These are phyloP conservation scores for Cryptococcus sp. DNA, from an alignment of 1,284 basidiomycete species.

Conservation along the genomic window DNA sequence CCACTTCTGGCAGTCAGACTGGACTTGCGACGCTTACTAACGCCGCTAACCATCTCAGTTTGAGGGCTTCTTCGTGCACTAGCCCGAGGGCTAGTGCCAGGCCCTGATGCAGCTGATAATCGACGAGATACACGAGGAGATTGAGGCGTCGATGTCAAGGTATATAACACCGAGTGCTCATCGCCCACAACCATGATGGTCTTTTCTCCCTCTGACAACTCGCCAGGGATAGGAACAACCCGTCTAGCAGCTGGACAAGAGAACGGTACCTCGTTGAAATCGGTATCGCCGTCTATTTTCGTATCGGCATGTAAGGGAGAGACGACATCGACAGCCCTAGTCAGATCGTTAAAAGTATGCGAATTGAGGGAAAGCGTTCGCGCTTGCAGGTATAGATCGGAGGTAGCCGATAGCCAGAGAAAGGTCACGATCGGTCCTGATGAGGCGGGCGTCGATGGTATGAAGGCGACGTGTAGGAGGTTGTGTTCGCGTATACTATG, in stretches of 20 bases:
- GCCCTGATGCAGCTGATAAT: conserved; percentile 17
- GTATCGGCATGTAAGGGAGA: conserved; percentile 52
- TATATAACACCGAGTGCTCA: conserved; percentile 45
- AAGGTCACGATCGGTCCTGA: conserved; percentile 64
- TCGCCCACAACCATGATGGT: conserved; percentile 47
- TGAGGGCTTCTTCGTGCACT: conserved; percentile 38
- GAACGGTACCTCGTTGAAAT: conserved; percentile 49
- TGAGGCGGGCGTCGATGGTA: conserved; percentile 55
- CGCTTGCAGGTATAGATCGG: conserved; percentile 62
- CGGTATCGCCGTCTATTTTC: conserved; percentile 22
- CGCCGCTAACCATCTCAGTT: conserved; percentile 32
- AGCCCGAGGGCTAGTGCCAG: conserved; percentile 31
- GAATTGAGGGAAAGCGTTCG: conserved; percentile 63
- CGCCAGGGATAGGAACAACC: conserved; percentile 31
- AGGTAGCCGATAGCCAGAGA: conserved; percentile 53
- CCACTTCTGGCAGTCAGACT: conserved; percentile 29
- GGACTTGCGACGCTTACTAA: conserved; percentile 42
- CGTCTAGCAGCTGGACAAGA: conserved; percentile 45
- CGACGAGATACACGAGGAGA: conserved; percentile 20
- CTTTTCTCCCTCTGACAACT: conserved; percentile 2
- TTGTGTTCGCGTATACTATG: conserved; percentile 71
- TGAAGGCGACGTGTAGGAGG: conserved; percentile 68
- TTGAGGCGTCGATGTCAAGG: conserved; percentile 12
- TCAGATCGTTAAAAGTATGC: conserved; percentile 50
- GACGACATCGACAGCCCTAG: conserved; percentile 59